phyloP scores from a whole-genome alignment of 371 early-diverging fungal genomes.

The Mucor piriformis region DNA sequence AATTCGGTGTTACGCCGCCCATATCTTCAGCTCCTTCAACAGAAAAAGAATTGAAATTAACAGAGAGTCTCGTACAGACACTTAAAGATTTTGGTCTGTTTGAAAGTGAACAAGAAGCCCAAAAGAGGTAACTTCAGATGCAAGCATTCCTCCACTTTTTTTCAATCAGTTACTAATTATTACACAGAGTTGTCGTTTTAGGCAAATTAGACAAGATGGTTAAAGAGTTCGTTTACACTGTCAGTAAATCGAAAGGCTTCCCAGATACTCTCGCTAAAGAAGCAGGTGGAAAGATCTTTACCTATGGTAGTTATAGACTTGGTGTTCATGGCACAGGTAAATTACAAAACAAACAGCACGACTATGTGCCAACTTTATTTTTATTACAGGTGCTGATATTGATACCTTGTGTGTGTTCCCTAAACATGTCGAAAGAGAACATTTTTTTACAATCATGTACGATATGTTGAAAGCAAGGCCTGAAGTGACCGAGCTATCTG shows the following conservation, averaged over 20 bases:
- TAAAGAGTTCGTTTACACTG: constrained; percentile 88
- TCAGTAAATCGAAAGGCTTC: constrained; percentile 66
- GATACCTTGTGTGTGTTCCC: constrained; percentile 99
- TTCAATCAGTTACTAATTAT: neutral
- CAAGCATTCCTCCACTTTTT: too few relatives aligned
- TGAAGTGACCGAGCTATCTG: constrained; percentile 89
- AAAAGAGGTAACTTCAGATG: constrained; percentile 30
- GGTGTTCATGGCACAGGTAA: constrained; percentile 96
- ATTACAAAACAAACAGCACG: too few relatives aligned
- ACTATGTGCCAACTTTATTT: too few relatives aligned
- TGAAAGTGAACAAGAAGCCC: constrained; percentile 73
- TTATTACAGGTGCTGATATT: constrained; percentile 89
- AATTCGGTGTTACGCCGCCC: constrained; percentile 70
- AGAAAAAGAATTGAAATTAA: constrained; percentile 63
- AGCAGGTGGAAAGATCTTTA: constrained; percentile 98
- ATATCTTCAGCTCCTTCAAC: constrained; percentile 57
- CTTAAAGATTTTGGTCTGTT: constrained; percentile 73
- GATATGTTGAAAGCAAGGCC: constrained; percentile 80
- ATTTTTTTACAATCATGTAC: constrained; percentile 94
- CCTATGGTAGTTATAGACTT: constrained; percentile 98
- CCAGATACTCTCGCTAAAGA: constrained; percentile 83
- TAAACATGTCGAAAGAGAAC: constrained; percentile 89
- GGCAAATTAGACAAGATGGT: constrained; percentile 85
- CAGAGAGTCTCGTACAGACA: constrained; percentile 64
- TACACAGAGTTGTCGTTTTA: constrained; percentile 79